phyloP scores from a whole-genome alignment of 495 filamentous ascomycete genomes.

The Xylaria nigripes region DNA sequence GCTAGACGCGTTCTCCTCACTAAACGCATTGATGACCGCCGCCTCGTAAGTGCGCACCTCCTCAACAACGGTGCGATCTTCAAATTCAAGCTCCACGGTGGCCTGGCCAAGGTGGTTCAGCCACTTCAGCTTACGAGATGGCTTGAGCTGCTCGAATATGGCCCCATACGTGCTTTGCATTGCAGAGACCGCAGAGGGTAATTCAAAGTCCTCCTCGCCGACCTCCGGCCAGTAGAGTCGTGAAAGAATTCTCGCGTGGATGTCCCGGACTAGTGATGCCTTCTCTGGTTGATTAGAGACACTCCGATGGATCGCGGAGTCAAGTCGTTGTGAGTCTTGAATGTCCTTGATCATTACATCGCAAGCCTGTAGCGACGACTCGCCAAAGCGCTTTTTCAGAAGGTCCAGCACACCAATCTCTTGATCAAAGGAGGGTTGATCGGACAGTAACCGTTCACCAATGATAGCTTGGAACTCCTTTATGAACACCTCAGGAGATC shows the following conservation, averaged over 20 bases:
- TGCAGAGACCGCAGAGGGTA: constrained; percentile 55
- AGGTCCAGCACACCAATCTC: constrained; percentile 73
- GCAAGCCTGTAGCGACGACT: constrained; percentile 74
- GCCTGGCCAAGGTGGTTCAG: constrained; percentile 73
- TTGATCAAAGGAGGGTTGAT: constrained; percentile 62
- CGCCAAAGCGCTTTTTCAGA: constrained; percentile 82
- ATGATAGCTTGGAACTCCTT: constrained; percentile 85
- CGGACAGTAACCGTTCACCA: constrained; percentile 68
- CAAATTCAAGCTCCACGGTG: constrained; percentile 70
- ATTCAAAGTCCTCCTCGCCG: constrained; percentile 63
- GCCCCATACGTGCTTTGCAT: constrained; percentile 62
- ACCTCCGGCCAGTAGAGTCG: constrained; percentile 91
- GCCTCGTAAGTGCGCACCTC: constrained; percentile 84
- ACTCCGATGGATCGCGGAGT: constrained; percentile 50
- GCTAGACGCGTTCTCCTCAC: constrained; percentile 40
- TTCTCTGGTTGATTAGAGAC: constrained; percentile 26
- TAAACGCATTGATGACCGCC: constrained; percentile 81
- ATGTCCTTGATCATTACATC: constrained; percentile 97
- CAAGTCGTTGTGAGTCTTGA: constrained; percentile 69
- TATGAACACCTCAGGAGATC: constrained; percentile 81
- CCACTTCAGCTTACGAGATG: constrained; percentile 80
- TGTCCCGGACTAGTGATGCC: constrained; percentile 25
- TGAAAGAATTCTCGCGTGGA: constrained; percentile 79
- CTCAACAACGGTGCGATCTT: constrained; percentile 63
- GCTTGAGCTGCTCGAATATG: constrained; percentile 73